Evolutionary conservation across 1,284 basidiomycete genomes (phyloP).

Genomic region (Hypsizygus ulmarius): DNA sequence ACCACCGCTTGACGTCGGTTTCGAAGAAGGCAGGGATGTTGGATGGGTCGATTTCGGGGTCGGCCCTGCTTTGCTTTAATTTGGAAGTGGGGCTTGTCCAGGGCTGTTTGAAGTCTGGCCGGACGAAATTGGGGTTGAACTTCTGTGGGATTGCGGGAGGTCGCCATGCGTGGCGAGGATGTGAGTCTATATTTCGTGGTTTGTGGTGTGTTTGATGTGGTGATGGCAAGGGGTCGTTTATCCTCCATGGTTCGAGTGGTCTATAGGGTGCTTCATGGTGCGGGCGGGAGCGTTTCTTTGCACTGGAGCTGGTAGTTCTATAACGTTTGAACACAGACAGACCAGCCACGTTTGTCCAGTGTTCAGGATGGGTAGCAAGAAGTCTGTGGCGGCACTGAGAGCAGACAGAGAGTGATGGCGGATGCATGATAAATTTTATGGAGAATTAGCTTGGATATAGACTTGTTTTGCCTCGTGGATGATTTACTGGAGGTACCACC

Average conservation of each 20-base stretch:
- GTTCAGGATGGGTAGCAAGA: slow-evolving; percentile 9
- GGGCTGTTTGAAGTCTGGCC: background rate
- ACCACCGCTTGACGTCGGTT: slow-evolving; percentile 30
- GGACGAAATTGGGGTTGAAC: too few species aligned
- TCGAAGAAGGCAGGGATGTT: slow-evolving; percentile 29
- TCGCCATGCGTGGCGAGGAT: too few species aligned
- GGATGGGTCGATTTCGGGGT: slow-evolving; percentile 12
- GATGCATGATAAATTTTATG: slow-evolving; percentile 17
- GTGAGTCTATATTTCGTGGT: too few species aligned
- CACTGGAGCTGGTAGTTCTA: slow-evolving; percentile 4
- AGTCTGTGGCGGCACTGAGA: slow-evolving; percentile 16
- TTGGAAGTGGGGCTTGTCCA: background rate
- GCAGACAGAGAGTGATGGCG: slow-evolving; percentile 12
- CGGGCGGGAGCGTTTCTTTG: background rate
- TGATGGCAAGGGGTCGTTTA: too few species aligned
- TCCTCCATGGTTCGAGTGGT: too few species aligned
- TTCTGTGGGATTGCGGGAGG: too few species aligned
- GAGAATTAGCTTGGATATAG: background rate
- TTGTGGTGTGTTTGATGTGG: background rate
- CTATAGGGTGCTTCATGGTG: too few species aligned
- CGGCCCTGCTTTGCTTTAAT: background rate
- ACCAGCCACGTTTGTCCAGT: slow-evolving; percentile 9
- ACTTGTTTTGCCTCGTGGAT: too few species aligned
- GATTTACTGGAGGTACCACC: too few species aligned
- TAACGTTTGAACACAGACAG: slow-evolving; percentile 13